Base-by-base conservation (phyloP, 805 yeast genomes). In the Nakazawaea molendinolei region DNA sequence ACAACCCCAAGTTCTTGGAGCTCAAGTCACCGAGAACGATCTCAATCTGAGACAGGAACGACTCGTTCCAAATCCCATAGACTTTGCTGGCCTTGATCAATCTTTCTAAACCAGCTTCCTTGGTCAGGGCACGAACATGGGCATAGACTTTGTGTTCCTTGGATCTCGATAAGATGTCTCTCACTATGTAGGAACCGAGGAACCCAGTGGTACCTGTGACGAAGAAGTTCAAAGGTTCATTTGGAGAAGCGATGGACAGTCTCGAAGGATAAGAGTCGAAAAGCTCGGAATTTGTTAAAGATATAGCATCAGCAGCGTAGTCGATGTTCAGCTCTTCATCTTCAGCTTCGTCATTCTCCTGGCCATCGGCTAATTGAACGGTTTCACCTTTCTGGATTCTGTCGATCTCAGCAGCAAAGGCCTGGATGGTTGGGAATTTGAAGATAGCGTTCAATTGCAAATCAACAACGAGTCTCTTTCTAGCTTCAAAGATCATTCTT, bases 171-270 rank as follows among this genome's bases (percentile, higher is more conserved):
- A 92, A 65, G 28, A 92, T 60, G 46, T 92, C 95, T 22, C 84
- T 69, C 30, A 92, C 60, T 33, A 92, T 79, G 57, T 82, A 92
- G 1, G 97, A 76, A 23, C 99, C 99, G 39, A 92, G 63, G 74
- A 90, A 92, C 2, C 99, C 99, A 25, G 98, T 94, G 25, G 79
- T 84, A 53, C 99, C 99, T 19, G 99, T 92, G 29, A 92, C 75
- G 49, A 92, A 86, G 2, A 87, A 84, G 43, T 74, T 78, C 16
- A 76, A 47, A 27, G 60, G 52, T 3, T 63, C 53, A 9, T 58
- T 48, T 28, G 57, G 62, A 14, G 60, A 63, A 51, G 18, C 65
- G 44, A 38, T 49, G 36, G 49, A 47, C 9, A 43, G 52, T 38
- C 65, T 68, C 3, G 77, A 71, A 40, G 58, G 65, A 51, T 68